Base-by-base conservation (phyloP, 2,329 filamentous ascomycete species). In the Aspergillus viridinutans region DNA sequence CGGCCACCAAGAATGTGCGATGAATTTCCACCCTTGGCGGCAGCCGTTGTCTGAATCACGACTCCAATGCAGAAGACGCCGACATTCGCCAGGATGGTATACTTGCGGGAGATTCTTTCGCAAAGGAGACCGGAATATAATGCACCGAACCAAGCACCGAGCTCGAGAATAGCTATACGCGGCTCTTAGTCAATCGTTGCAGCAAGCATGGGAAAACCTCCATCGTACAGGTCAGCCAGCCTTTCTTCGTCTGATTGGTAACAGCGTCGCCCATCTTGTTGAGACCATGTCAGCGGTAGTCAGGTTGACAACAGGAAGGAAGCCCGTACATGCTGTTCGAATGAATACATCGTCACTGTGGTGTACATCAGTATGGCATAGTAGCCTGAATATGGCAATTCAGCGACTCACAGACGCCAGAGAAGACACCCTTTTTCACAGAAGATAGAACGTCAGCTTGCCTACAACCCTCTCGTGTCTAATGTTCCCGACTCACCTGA, bases 101-200 rank as follows among this genome's bases (percentile, higher is more conserved):
- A 86, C 70, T 90, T 90, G 49, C 89, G 81, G 1, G 85, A 88
- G 51, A 86, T 70, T 3, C 81, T 78, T 67, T 92, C 89, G 20
- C 88, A 88, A n/a, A 91, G 71, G 66, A 88, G 88, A 1, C 88
- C 86, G 2, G 84, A 88, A 43, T 88, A 78, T 3, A 92, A 72
- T 0, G 86, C 84, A 40, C 89, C 89, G n/a, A 90, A 68, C 88
- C 88, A 92, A 47, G 88, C 89, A 53, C 89, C 89, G 1, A 92
- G 81, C 68, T 91, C 88, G 26, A 92, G 83, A 61, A 90, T 90
- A 2, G 88, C 80, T 43, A 77, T 80, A 79, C n/a, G 10, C 20
- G 35, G 12, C 28, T 26, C 21, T 50, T 53, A 52, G 43, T 23
- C 35, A 42, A 10, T 21, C 28, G 12, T 14, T 25, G 14, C 25